Percentiles rank a stretch among this genome's conserved stretches.
Evolutionary conservation across 140 eudicot genomes (phyloP).

Genomic region (Bidens hawaiensis): DNA sequence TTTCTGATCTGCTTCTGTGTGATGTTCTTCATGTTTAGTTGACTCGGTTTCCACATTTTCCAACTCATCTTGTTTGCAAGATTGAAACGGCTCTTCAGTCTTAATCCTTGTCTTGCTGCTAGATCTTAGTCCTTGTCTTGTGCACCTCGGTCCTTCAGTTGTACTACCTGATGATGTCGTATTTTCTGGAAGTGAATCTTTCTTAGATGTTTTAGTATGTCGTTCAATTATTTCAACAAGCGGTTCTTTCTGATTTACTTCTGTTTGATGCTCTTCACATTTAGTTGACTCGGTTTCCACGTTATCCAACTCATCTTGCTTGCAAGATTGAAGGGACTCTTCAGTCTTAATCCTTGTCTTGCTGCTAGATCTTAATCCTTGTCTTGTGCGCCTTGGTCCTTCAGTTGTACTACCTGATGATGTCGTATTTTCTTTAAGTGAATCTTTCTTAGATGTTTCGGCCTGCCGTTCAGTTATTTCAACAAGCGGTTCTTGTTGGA

Average conservation of each 20-base stretch:
- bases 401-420: conserved; percentile 9
- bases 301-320: conserved; percentile 4
- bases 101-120: conserved; percentile 19
- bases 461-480: not conserved
- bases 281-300: conserved; percentile 15
- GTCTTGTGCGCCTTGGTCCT: conserved; percentile 15
- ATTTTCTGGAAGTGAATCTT: conserved; percentile 4
- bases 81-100: conserved; percentile 7
- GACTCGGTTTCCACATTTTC: conserved; percentile 17
- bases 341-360: conserved; percentile 3
- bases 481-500: conserved; percentile 9
- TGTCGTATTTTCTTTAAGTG: conserved; percentile 1
- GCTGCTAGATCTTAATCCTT: conserved; percentile 29
- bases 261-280: conserved; percentile 25
- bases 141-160: conserved; percentile 11
- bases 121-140: conserved; percentile 27
- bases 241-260: conserved; percentile 19
- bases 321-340: conserved; percentile 14
- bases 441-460: conserved; percentile 1
- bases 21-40: conserved; percentile 24
- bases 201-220: not conserved
- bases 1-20: conserved; percentile 23
- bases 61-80: conserved; percentile 10
- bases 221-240: not conserved
- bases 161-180: conserved; percentile 5